Conservation (phyloP, 1,139 yeast genomes). For the Magnusiomyces sp. region DNA sequence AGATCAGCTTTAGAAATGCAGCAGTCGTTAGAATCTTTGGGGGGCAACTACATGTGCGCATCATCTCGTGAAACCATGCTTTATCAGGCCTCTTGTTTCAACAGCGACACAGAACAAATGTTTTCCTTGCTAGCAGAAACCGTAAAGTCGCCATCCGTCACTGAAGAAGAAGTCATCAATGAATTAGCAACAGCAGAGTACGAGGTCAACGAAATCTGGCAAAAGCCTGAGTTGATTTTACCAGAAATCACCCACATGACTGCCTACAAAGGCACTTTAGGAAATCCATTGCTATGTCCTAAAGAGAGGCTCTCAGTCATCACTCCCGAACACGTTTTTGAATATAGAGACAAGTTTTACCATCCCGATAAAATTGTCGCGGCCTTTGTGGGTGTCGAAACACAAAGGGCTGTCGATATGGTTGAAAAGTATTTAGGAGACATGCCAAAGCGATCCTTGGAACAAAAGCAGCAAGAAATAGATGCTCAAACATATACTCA, state of each 20-base stretch:
- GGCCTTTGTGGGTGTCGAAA: conserved; percentile 82
- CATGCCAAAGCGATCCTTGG: conserved; percentile 32
- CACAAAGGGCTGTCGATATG: conserved; percentile 56
- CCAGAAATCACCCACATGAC: conserved; percentile 84
- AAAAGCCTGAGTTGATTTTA: conserved; percentile 75
- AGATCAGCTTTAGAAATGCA: conserved; percentile 63
- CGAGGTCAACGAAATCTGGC: conserved; percentile 74
- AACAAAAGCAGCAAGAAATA: conserved; percentile 19
- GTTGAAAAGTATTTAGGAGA: conserved; percentile 59
- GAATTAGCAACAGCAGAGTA: conserved; percentile 69
- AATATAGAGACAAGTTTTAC: conserved; percentile 60
- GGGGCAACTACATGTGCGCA: conserved; percentile 93
- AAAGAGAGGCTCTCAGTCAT: conserved; percentile 54
- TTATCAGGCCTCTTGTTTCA: conserved; percentile 92
- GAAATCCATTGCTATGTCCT: conserved; percentile 81
- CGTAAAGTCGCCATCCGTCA: conserved; percentile 57
- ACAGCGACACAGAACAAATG: conserved; percentile 78
- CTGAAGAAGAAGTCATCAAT: conserved; percentile 64
- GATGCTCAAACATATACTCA: conserved; percentile 27
- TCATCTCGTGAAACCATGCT: conserved; percentile 87
- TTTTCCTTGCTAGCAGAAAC: conserved; percentile 74
- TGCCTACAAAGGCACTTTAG: conserved; percentile 74
- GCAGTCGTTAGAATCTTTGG: conserved; percentile 65
- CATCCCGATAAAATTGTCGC: conserved; percentile 78
- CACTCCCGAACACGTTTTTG: conserved; percentile 43